These are phyloP conservation scores for Pistacia integerrima DNA, from an alignment of 345 rosid genomes.

Conservation along the genomic window DNA sequence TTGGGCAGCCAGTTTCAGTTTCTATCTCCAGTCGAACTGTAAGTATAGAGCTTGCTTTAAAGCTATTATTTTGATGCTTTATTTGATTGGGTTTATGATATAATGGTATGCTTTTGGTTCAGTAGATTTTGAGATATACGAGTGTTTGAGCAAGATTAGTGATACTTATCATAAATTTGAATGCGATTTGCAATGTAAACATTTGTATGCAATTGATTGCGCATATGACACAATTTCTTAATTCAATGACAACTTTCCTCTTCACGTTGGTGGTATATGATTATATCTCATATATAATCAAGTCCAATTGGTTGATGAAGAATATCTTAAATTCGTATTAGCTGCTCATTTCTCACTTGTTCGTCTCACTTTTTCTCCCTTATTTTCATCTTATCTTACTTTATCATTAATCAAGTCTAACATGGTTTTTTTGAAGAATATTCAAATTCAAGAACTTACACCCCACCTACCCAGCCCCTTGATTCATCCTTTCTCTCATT, in stretches of 20 bases:
- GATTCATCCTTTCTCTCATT: too few species aligned
- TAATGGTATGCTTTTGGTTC: neutral
- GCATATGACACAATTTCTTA: too few species aligned
- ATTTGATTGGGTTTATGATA: neutral
- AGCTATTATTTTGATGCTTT: neutral
- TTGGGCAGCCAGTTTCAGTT: conserved; percentile 83
- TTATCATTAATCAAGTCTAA: too few species aligned
- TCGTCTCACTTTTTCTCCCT: neutral
- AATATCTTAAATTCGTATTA: neutral
- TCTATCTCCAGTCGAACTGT: conserved; percentile 87
- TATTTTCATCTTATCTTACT: too few species aligned
- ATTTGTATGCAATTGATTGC: too few species aligned
- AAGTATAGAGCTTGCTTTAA: conserved; percentile 29
- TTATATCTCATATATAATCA: neutral
- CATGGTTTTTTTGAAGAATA: too few species aligned
- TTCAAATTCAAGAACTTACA: neutral
- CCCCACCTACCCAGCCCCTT: too few species aligned
- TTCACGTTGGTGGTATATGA: neutral
- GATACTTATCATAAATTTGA: neutral
- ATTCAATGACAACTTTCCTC: neutral
- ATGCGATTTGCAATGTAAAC: neutral
- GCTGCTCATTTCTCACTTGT: neutral
- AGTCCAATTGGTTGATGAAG: neutral
- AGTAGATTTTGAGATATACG: neutral
- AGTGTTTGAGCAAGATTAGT: neutral